phyloP scores from a whole-genome alignment of 2,329 filamentous ascomycete genomes.

The Magnaporthiopsis incrustans region DNA sequence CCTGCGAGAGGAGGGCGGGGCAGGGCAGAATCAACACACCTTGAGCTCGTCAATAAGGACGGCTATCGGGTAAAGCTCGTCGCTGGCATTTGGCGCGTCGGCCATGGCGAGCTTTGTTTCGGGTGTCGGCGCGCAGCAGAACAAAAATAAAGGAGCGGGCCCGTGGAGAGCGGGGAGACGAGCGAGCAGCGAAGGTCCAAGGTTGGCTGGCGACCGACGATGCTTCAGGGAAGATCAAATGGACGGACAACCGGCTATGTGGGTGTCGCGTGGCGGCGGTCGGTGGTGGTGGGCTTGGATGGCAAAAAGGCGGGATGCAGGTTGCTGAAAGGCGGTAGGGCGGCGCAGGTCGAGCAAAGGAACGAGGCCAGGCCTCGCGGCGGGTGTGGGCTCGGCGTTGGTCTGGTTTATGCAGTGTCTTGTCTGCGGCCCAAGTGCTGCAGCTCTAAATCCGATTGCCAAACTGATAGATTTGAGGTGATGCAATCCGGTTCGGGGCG shows the following conservation, averaged over 20 bases:
- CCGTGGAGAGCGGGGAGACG: neutral
- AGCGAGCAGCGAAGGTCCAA: conserved; percentile 8
- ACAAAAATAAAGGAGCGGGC: conserved; percentile 1
- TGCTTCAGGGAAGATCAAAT: neutral
- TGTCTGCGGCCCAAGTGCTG: neutral
- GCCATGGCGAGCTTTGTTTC: conserved; percentile 58
- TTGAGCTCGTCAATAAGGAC: conserved; percentile 99
- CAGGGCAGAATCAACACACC: conserved; percentile 46
- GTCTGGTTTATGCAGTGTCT: neutral
- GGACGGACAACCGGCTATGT: neutral
- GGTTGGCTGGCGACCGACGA: neutral
- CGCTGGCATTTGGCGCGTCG: conserved; percentile 80
- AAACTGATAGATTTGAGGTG: neutral
- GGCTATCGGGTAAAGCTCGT: conserved; percentile 99
- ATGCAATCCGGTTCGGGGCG: neutral
- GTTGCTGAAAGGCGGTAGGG: conserved; percentile 1
- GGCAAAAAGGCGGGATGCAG: neutral
- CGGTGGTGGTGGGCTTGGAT: neutral
- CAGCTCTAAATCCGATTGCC: neutral
- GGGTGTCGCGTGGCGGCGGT: neutral
- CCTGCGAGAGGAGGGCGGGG: neutral
- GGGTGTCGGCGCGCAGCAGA: conserved; percentile 3
- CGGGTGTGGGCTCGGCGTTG: neutral
- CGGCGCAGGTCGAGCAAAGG: conserved; percentile 2
- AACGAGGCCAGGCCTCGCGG: neutral